Evolutionary conservation across 768 basidiomycete genomes (phyloP), one percentile per base, ranked within the genome.

Genomic region (Mrakia frigida): DNA sequence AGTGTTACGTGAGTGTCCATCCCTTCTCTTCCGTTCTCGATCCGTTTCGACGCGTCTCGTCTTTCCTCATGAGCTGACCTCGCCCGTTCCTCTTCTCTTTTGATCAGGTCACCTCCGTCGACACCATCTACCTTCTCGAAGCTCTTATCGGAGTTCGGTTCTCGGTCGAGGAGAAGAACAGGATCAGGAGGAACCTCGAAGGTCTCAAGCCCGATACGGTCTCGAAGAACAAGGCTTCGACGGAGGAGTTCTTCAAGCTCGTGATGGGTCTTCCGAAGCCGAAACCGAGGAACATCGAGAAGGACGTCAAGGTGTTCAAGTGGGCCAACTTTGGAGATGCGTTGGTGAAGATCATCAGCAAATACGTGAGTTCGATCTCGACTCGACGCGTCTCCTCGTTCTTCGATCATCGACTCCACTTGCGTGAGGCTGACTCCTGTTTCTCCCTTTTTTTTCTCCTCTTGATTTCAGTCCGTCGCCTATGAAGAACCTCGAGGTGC

Each of bases 241-340:
- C 88, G 76, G 92, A 92, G 80, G 86, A 87, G n/a, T 93, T 98
- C 83, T 99, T 98, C 87, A 90, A 92, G 85, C 87, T 90, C 79
- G 94, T 99, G 85, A 98, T 99, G 96, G 89, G 92, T 70, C 96
- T 97, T 81, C 92, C 94, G 0, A 88, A 89, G 65, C 96, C 96
- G 13, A 94, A 93, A 82, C 96, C 96, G 6, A 87, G 96, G 74
- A 95, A 94, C 82, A 99, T 98, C 78, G 96, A 98, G 82, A 98
- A 98, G 86, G 94, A 98, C 81, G 87, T 99, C 81, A 86, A 86
- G 81, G 85, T 86, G 50, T 86, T 86, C 75, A 76, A 76, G 70
- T 76, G 75, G 75, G 43, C 37, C 25, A 76, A 72, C 59, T 61
- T 76, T 35, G 70, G 60, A 33, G 75, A 76, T 18, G 75, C 75